These are phyloP conservation scores for Ceratobasidium sp. DNA, from an alignment of 1,284 basidiomycete species.

Conservation along the genomic window DNA sequence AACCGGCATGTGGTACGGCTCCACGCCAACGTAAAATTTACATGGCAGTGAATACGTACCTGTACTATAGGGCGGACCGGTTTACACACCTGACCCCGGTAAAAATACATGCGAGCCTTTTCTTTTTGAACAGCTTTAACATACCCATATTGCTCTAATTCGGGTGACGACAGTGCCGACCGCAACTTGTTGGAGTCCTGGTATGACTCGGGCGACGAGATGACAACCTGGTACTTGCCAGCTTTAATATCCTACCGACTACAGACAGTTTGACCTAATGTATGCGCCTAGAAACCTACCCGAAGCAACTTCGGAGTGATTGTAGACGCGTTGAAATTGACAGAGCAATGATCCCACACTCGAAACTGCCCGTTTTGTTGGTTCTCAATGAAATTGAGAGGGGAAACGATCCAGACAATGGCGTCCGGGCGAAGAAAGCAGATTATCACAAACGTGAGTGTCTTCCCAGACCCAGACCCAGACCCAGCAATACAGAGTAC, in stretches of 20 bases:
- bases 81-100: no score
- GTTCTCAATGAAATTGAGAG: constrained; percentile 1
- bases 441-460: neutral
- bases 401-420: constrained; percentile 10
- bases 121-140: neutral
- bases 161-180: neutral
- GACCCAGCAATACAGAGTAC: constrained; percentile 15
- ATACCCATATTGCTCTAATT: neutral
- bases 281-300: neutral
- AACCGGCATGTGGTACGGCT: no score
- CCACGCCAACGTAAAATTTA: no score
- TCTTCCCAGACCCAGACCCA: constrained; percentile 9
- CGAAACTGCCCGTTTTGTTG: neutral
- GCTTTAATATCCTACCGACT: neutral
- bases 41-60: no score
- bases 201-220: neutral
- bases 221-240: neutral
- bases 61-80: no score
- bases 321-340: constrained; percentile 12
- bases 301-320: neutral
- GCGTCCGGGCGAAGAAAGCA: constrained; percentile 4
- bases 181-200: neutral
- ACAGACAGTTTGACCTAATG: neutral
- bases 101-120: neutral
- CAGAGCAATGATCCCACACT: neutral